phyloP scores from a whole-genome alignment of 2,329 filamentous ascomycete species.

The Metarhizium rileyi region DNA sequence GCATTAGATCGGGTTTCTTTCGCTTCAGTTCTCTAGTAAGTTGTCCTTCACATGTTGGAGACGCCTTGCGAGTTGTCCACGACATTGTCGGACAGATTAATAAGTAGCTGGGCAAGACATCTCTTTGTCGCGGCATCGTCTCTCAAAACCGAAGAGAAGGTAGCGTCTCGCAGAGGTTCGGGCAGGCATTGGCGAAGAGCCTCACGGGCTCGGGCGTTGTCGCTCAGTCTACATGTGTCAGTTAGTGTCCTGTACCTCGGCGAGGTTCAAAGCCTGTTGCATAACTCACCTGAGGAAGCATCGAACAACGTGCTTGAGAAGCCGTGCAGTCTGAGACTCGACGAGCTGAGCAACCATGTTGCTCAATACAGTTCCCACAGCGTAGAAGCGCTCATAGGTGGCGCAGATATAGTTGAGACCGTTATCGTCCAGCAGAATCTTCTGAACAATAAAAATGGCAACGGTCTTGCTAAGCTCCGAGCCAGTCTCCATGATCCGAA shows the following conservation, averaged over 20 bases:
- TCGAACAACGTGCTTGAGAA: slow-evolving; percentile 94
- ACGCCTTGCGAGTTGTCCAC: slow-evolving; percentile 36
- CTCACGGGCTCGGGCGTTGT: slow-evolving; percentile 91
- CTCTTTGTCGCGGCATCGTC: slow-evolving; percentile 97
- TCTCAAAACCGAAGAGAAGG: slow-evolving; percentile 89
- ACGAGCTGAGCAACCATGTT: slow-evolving; percentile 99
- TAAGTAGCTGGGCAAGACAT: slow-evolving; percentile 90
- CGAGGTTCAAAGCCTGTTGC: slow-evolving; percentile 9
- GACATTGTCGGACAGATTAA: slow-evolving; percentile 89
- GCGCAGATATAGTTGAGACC: slow-evolving; percentile 97
- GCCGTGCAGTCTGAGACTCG: slow-evolving; percentile 89
- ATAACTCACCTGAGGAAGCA: slow-evolving; percentile 81
- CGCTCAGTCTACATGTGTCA: slow-evolving; percentile 61
- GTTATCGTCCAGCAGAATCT: slow-evolving; percentile 94
- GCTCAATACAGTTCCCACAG: slow-evolving; percentile 90
- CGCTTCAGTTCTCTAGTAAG: slow-evolving; percentile 13
- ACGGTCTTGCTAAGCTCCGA: slow-evolving; percentile 98
- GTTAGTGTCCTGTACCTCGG: slow-evolving; percentile 10
- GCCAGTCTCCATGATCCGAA: slow-evolving; percentile 98
- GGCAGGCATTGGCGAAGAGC: slow-evolving; percentile 92
- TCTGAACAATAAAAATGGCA: slow-evolving; percentile 98
- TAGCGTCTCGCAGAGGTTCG: slow-evolving; percentile 96
- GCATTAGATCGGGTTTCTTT: background rate
- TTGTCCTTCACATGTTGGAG: slow-evolving; percentile 23
- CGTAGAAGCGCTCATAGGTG: slow-evolving; percentile 97